These are phyloP conservation scores for Pestalotiopsis sp. DNA, from an alignment of 2,329 filamentous ascomycete species.

Conservation along the genomic window DNA sequence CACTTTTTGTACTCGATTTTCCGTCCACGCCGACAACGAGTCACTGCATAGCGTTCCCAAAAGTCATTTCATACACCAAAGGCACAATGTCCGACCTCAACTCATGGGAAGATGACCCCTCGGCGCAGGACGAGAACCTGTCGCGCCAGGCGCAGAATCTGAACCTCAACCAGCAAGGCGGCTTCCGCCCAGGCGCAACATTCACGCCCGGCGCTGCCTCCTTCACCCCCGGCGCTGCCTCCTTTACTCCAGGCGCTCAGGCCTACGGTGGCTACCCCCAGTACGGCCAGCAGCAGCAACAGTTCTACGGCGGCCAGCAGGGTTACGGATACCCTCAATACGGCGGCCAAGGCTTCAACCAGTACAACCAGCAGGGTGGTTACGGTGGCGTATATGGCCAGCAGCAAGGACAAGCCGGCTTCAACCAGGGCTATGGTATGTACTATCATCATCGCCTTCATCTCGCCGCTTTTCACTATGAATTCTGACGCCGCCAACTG, in stretches of 20 bases:
- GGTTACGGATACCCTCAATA: constrained; percentile 61
- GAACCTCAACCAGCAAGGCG: constrained; percentile 66
- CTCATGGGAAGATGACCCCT: constrained; percentile 91
- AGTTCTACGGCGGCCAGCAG: constrained; percentile 50
- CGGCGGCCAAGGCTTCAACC: constrained; percentile 38
- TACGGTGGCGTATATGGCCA: constrained; percentile 48
- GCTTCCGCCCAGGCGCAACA: constrained; percentile 50
- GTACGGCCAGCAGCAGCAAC: constrained; percentile 60
- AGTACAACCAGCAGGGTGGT: constrained; percentile 48
- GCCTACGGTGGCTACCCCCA: constrained; percentile 58
- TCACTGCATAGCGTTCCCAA: not conserved
- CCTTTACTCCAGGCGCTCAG: constrained; percentile 77
- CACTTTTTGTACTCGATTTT: not conserved
- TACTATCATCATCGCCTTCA: not conserved
- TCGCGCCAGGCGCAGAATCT: constrained; percentile 77
- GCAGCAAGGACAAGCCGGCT: constrained; percentile 36
- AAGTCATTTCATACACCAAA: constrained; percentile 3
- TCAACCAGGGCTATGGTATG: constrained; percentile 45
- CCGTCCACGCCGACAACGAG: not conserved
- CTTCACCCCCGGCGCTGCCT: constrained; percentile 69
- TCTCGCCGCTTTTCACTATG: constrained; percentile 19
- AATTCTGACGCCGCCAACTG: constrained; percentile 20
- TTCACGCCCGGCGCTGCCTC: constrained; percentile 61
- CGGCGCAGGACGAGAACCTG: constrained; percentile 77
- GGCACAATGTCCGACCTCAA: constrained; percentile 82